Base-by-base conservation (phyloP, 164 flowering plant genomes). In the Annona cherimola region DNA sequence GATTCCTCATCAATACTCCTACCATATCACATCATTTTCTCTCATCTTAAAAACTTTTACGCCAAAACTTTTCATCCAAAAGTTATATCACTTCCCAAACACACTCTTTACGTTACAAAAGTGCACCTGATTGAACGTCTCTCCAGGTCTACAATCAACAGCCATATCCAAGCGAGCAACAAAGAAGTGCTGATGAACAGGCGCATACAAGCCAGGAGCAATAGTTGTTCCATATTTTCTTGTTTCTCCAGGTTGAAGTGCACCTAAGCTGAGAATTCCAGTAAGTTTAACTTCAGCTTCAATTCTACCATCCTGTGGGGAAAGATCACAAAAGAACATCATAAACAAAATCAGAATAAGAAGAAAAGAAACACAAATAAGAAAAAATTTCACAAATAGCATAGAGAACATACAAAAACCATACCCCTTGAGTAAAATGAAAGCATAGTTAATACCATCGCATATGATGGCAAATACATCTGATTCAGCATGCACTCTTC, bases 121-220 rank as follows among this genome's bases (percentile, higher is more conserved):
- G 63, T 45, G 40, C 70, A 92, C 97, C 90, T 90, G 97, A 85
- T 92, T 92, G 69, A 79, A 84, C 42, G 87, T 74, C 81, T 92
- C 97, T 44, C 97, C 93, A 71, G 97, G 96, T 79, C 81, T 92
- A 77, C 90, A 89, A 75, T 92, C 97, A 62, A 92, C 92, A 63
- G 92, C 84, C 97, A 92, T 92, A 73, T 92, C 94, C 94, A 92
- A 86, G 45, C 97, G 91, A 75, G 97, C 90, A 78, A 90, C 90
- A 77, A 92, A 92, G 74, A 92, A 92, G 69, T 92, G 97, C 67
- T 92, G 96, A 83, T 92, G 97, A 60, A 90, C 96, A 12, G 96
- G 96, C 69, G 97, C 97, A 82, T 92, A 92, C n/a, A 92, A 69
- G 45, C 97, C 93, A 8, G 96, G 96, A 42, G 97, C 94, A 65